Evolutionary conservation across 441 rosid species (phyloP).

Genomic region (Euphorbia schlechtendalii): DNA sequence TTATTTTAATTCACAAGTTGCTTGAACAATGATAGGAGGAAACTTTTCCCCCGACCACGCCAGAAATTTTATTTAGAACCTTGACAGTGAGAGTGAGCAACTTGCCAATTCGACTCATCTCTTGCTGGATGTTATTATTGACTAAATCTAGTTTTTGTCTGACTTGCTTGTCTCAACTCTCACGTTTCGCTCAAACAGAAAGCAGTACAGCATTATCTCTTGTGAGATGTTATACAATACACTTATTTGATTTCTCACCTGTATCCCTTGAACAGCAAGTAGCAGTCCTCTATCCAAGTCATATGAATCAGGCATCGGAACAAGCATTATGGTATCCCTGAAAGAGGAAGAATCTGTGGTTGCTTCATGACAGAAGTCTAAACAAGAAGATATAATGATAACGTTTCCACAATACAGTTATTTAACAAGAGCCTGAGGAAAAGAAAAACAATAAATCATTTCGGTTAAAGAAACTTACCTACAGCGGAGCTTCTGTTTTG

Average conservation of each 20-base stretch:
- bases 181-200: constrained; percentile 96
- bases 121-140: not conserved
- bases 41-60: constrained; percentile 86
- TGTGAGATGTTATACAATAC: not conserved
- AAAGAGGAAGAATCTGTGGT: constrained; percentile 92
- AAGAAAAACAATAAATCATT: constrained; percentile 11
- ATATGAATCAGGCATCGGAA: constrained; percentile 95
- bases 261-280: constrained; percentile 98
- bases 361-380: constrained; percentile 93
- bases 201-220: constrained; percentile 45
- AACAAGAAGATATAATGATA: constrained; percentile 24
- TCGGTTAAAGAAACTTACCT: constrained; percentile 48
- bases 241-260: constrained; percentile 43
- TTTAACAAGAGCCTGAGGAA: constrained; percentile 8
- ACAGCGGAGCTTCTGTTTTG: constrained; percentile 41
- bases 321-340: constrained; percentile 87
- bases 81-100: constrained; percentile 9
- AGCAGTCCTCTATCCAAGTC: constrained; percentile 97
- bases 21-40: constrained; percentile 59
- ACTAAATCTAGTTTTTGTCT: constrained; percentile 39
- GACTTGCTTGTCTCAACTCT: constrained; percentile 24
- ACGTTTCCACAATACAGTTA: constrained; percentile 13
- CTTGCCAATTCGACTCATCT: not conserved
- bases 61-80: constrained; percentile 34
- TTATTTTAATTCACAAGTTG: not conserved